Evolutionary conservation across 2,329 filamentous ascomycete species (phyloP), one percentile per base, ranked within the genome.

Genomic region (Paecilomyces sp.): DNA sequence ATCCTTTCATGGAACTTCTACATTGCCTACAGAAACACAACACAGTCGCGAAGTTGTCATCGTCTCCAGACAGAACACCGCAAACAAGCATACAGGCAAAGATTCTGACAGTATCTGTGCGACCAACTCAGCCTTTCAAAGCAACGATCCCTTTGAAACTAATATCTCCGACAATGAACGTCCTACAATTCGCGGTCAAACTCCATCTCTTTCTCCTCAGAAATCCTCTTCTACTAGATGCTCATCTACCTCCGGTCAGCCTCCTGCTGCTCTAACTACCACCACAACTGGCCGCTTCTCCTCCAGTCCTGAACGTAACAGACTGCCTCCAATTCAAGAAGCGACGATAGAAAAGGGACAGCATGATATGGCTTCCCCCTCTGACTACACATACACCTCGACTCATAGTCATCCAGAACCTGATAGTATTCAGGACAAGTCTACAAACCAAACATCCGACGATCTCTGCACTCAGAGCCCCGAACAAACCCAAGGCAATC

Each of bases 251-350:
- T 25, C 15, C 51, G 25, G 51, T 24, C 51, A 53, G 11, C 28
- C 22, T 53, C n/a, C 24, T 30, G 13, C 51, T 53, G 13, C 56
- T 24, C 31, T 59, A 30, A 33, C 52, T 18, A 36, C 25, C 15
- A 15, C 50, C 11, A 31, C 60, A 41, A 15, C 51, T 28, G 34
- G 36, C 12, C 52, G 24, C 56, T 60, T 36, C 28, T n/a, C 8
- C 11, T 22, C 58, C 13, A 56, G n/a, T 28, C 36, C 57, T 41
- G 41, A 25, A 24, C 62, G 57, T 28, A 58, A 61, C 9, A 62
- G 57, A 34, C 59, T 63, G 6, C 55, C 63, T 22, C n/a, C 56
- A 11, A 62, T 62, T 25, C 41, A 56, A n/a, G 62, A 66, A 60
- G 34, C 47, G 3, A 50, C 54, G 41, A 47, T 7, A 18, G 41